Base-by-base conservation (phyloP, 352 stramenopile species). In the Phytophthora parvispora region DNA sequence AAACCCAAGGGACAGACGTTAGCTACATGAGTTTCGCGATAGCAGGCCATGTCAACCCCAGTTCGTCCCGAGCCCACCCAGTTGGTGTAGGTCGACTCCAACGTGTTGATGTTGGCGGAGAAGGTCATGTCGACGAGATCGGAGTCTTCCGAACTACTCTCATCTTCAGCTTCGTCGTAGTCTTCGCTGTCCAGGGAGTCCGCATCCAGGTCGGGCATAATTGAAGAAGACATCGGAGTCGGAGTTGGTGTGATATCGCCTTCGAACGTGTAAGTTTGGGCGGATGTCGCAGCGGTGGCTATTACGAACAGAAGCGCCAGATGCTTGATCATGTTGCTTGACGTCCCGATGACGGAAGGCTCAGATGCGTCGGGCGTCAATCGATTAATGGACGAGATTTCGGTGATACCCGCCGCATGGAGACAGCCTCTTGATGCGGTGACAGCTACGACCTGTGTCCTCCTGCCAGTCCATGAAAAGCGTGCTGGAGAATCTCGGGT, bases 11-110 rank as follows among this genome's bases (percentile, higher is more conserved):
- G 64, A 42, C 80, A 86, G 0, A 64, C 40, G 34, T 77, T 59
- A 6, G 53, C 69, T 2, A 74, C 38, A 47, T 77, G 69, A 3
- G 72, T 78, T 55, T 84, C 77, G n/a, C 80, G 77, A 60, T 86
- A 88, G 43, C 80, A 86, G 7, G 75, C 77, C 51, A 59, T 68
- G 59, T 83, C 72, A 10, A 76, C 34, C 32, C 57, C 56, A 58
- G 68, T 43, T 55, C 24, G 6, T 18, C 40, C 53, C 38, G 62
- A 34, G 8, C 54, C 43, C 10, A 64, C 62, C 62, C 62, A 64
- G 18, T 70, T 70, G 6, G 15, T 57, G 43, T 69, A 69, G 1
- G 43, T 70, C 9, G 54, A 70, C 47, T 64, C 27, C 27, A 70
- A 48, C 2, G 62, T 64, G 62, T 45, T 64, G 43, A 64, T 59